Evolutionary conservation across 2,329 filamentous ascomycete genomes (phyloP).

Genomic region (Pochonia chlamydosporia): DNA sequence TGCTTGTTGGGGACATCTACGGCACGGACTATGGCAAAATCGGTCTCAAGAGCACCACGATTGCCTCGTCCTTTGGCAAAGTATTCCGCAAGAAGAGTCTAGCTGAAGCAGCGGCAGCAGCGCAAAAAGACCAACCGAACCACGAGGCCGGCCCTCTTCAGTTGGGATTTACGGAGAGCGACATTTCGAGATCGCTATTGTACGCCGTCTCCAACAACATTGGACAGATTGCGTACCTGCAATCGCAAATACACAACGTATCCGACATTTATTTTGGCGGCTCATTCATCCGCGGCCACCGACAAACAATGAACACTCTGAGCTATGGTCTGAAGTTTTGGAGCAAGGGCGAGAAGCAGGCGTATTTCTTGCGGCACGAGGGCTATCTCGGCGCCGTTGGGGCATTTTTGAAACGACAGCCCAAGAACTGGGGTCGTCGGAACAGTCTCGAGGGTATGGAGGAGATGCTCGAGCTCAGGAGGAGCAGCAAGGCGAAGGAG

Average conservation of each 20-base stretch:
- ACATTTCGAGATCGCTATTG: conserved; percentile 84
- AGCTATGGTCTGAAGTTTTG: conserved; percentile 97
- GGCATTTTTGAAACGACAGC: conserved; percentile 87
- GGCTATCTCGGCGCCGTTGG: conserved; percentile 92
- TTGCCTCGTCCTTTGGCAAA: conserved; percentile 94
- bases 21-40: conserved; percentile 95
- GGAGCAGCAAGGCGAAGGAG: conserved; percentile 11
- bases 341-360: conserved; percentile 89
- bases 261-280: conserved; percentile 96
- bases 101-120: conserved; percentile 68
- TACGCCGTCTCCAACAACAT: conserved; percentile 98
- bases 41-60: conserved; percentile 89
- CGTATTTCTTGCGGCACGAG: conserved; percentile 92
- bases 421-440: conserved; percentile 82
- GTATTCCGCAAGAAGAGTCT: conserved; percentile 89
- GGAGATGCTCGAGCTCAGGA: conserved; percentile 24
- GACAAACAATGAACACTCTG: conserved; percentile 95
- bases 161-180: conserved; percentile 63
- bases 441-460: conserved; percentile 61
- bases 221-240: conserved; percentile 95
- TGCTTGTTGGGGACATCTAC: conserved; percentile 97
- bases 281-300: conserved; percentile 91
- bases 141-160: conserved; percentile 35
- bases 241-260: conserved; percentile 87
- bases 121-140: conserved; percentile 53